Evolutionary conservation across 2,329 filamentous ascomycete genomes (phyloP).

Genomic region (Claviceps fusiformis): DNA sequence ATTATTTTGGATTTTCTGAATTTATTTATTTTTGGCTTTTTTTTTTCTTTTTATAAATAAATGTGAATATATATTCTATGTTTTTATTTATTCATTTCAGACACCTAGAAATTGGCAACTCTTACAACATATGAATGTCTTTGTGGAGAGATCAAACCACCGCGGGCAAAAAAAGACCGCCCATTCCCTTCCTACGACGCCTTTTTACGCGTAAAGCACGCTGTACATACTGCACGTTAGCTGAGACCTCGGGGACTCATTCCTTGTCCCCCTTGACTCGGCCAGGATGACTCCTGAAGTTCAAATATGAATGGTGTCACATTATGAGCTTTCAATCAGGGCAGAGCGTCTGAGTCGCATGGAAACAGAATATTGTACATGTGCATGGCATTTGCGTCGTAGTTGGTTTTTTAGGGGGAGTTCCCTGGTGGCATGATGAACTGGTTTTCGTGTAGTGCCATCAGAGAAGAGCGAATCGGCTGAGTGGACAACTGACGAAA

Average conservation of each 20-base stretch:
- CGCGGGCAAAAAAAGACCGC: background rate
- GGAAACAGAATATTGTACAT: background rate
- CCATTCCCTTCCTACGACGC: background rate
- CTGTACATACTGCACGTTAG: background rate
- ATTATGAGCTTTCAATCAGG: background rate
- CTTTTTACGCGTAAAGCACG: background rate
- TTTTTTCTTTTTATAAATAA: background rate
- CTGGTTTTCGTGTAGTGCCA: background rate
- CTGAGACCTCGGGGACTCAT: too few relatives aligned
- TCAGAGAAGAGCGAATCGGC: background rate
- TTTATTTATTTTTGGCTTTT: background rate
- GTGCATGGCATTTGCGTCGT: background rate
- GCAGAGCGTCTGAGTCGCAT: too few relatives aligned
- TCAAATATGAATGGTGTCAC: background rate
- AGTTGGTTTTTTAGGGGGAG: background rate
- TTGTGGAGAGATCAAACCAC: constrained; percentile 16
- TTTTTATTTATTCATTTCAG: too few relatives aligned
- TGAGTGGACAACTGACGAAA: background rate
- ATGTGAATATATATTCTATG: too few relatives aligned
- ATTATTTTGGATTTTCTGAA: background rate
- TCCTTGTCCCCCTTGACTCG: too few relatives aligned
- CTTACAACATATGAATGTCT: constrained; percentile 1
- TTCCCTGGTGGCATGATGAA: background rate
- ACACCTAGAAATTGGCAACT: background rate
- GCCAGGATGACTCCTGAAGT: too few relatives aligned